Evolutionary conservation across 2,329 filamentous ascomycete genomes (phyloP).

Genomic region (Trichophaea hybrida): DNA sequence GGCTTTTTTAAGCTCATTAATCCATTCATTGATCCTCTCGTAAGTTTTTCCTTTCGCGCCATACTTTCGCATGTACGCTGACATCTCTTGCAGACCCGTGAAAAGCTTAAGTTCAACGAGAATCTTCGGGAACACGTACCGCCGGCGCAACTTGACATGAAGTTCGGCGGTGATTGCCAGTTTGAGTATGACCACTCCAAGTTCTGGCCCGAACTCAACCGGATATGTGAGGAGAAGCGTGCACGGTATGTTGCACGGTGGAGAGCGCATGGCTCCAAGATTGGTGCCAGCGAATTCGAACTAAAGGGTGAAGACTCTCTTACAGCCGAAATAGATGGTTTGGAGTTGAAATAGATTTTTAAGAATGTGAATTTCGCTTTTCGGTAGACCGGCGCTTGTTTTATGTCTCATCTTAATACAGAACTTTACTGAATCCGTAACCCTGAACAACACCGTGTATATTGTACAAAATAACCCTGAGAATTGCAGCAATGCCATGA

Average conservation of each 20-base stretch:
- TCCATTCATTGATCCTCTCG: conserved; percentile 87
- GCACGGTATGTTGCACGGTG: conserved; percentile 54
- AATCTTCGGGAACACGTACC: conserved; percentile 73
- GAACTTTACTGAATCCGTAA: too few species aligned
- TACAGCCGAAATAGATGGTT: conserved; percentile 28
- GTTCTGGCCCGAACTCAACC: conserved; percentile 80
- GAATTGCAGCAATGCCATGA: too few species aligned
- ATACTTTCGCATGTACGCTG: conserved; percentile 10
- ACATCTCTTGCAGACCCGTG: conserved; percentile 43
- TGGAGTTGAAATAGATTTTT: background rate
- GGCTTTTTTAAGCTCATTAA: conserved; percentile 94
- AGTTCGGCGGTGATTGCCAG: conserved; percentile 62
- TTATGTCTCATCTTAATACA: background rate
- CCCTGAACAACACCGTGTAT: too few species aligned
- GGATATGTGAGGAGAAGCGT: conserved; percentile 52
- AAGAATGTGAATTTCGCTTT: background rate
- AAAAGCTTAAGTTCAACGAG: conserved; percentile 97
- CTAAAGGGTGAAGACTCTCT: conserved; percentile 51
- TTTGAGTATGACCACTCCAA: conserved; percentile 80
- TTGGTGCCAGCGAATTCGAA: conserved; percentile 80
- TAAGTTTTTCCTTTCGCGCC: conserved; percentile 34
- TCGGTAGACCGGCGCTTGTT: too few species aligned
- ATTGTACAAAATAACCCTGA: too few species aligned
- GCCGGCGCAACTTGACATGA: conserved; percentile 63
- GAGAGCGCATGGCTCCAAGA: conserved; percentile 60